phyloP scores from a whole-genome alignment of 805 yeast species.

The Schizosaccharomyces cryophilus region DNA sequence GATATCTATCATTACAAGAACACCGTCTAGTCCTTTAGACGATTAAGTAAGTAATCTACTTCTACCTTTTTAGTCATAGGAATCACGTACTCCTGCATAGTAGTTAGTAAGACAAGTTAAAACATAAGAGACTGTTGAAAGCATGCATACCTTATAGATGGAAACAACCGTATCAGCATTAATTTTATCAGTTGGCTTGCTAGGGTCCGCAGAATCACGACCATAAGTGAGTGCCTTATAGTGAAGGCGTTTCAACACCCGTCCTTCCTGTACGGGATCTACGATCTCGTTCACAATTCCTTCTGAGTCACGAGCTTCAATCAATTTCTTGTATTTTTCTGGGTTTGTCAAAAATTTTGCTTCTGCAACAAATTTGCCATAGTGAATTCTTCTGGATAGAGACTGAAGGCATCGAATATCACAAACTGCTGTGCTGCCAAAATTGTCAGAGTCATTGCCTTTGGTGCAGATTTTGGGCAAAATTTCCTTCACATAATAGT shows the following conservation, averaged over 20 bases:
- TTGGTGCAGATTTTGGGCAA: slow-evolving; percentile 24
- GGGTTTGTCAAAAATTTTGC: slow-evolving; percentile 57
- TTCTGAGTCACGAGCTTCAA: slow-evolving; percentile 34
- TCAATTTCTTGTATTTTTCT: slow-evolving; percentile 37
- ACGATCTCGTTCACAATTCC: slow-evolving; percentile 70
- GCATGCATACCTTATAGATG: slow-evolving; percentile 24
- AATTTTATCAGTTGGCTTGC: slow-evolving; percentile 41
- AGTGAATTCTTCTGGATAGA: slow-evolving; percentile 75
- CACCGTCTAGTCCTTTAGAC: slow-evolving; percentile 19
- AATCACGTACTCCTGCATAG: slow-evolving; percentile 47
- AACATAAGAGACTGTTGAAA: background rate
- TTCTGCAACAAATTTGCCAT: slow-evolving; percentile 94
- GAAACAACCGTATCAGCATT: slow-evolving; percentile 60
- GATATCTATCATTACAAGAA: too few relatives aligned
- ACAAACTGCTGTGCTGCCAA: slow-evolving; percentile 62
- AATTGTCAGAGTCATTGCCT: slow-evolving; percentile 53
- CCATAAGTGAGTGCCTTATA: slow-evolving; percentile 74
- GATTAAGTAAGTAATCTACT: slow-evolving; percentile 64
- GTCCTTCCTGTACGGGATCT: slow-evolving; percentile 63
- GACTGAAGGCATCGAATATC: slow-evolving; percentile 80
- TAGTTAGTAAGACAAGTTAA: background rate
- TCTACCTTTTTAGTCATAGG: slow-evolving; percentile 91
- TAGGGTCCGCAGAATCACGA: slow-evolving; percentile 35
- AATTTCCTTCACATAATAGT: slow-evolving; percentile 44
- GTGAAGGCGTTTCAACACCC: slow-evolving; percentile 51